Base-by-base conservation (phyloP, 805 yeast species). In the Saccharomyces mikatae region DNA sequence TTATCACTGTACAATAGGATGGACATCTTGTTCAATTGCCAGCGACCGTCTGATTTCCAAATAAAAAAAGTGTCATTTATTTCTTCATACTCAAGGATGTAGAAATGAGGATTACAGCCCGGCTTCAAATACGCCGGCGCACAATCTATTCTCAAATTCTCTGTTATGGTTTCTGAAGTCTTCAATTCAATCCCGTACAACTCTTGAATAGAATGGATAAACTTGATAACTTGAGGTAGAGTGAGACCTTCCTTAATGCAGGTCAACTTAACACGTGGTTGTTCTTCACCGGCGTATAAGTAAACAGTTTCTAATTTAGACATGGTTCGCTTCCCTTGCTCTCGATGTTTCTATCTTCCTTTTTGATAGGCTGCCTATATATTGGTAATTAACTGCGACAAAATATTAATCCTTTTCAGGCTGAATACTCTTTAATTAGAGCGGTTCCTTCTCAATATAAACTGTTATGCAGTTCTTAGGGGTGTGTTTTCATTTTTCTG, bases 11-110 rank as follows among this genome's bases (percentile, higher is more conserved):
- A 62, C 41, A 67, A 51, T 1, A 55, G 52, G 6, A 65, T 52
- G 46, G 66, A 57, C 1, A 63, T 53, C 14, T 54, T 52, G 46
- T 62, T 62, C 30, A 62, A 28, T n/a, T 63, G 58, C 69, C 69
- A 67, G 11, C 56, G 52, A 2, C 66, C 65, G 9, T 60, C 63
- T 2, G 67, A 59, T 48, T 59, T 64, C 70, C 70, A 68, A 31
- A 68, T 46, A 41, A 62, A 60, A 44, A 62, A 63, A 3, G 49
- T 41, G 14, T 58, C 55, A 28, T 58, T 51, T 4, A 52, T 57
- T 30, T 58, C 63, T 52, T 67, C 63, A 41, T 57, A 68, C 41
- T 67, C 70, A 6, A 68, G 51, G 28, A 68, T 58, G 48, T 58
- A 68, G 46, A 61, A 61, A 2, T 68, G 70, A n/a, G 55, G 53